Base-by-base conservation (phyloP, 495 filamentous ascomycete genomes). In the Aspergillus heteromorphus region DNA sequence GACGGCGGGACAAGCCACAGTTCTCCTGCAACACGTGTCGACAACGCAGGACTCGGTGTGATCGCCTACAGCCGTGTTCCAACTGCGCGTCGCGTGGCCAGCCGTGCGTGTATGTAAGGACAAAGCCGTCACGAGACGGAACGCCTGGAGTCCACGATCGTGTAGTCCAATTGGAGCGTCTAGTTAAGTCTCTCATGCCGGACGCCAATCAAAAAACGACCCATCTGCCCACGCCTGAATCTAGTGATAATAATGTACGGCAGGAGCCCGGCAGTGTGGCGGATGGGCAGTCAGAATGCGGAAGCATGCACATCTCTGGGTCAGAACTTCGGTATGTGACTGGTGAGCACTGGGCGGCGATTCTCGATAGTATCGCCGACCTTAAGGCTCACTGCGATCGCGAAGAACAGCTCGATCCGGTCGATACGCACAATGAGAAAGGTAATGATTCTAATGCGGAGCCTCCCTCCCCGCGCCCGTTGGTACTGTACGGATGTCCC, bases 11-110 rank as follows among this genome's bases (percentile, higher is more conserved):
- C 14, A 59, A 59, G 41, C 63, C 45, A 64, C 66, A 23, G 65
- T 78, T 30, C 69, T 72, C 21, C 53, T 77, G 78, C 14, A 61
- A 62, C 13, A 70, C 69, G 11, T 65, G 61, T 47, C 56, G 65
- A 4, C 53, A 43, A 11, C 53, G 57, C 18, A 63, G 57, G 49
- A 57, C 52, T 18, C 55, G 59, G 55, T 67, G 61, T 43, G 61
- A 65, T 45, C 62, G 61, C 43, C 40, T 59, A 38, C 19, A 49
- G 21, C 63, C 65, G 1, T 65, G 63, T 43, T 64, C 60, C n/a
- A 52, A 10, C 19, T 68, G 62, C 23, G 36, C 54, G 13, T 11
- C 16, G 14, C 63, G 60, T 25, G 58, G 58, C 8, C 55, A 61
- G 21, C 41, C 41, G 17, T 69, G 59, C 45, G 62, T 53, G 7